Base-by-base conservation (phyloP, 441 rosid genomes). In the Theobroma grandiflorum region DNA sequence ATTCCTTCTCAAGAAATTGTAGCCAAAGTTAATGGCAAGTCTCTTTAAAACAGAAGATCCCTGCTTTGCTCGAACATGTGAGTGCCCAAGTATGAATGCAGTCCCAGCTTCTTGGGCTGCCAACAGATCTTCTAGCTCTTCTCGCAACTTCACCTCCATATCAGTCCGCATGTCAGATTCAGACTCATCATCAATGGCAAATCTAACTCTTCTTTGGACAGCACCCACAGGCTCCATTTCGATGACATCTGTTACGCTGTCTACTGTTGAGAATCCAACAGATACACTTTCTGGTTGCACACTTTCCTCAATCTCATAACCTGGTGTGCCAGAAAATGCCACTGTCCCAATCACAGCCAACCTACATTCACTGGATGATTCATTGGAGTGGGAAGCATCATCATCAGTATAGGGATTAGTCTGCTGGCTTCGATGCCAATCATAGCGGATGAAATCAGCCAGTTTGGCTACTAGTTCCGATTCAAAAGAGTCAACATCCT, bases 401-500 rank as follows among this genome's bases (percentile, higher is more conserved):
- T 90, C 93, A 71, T 90, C 91, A 1, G 52, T 38, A 14, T 26
- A 50, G 2, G 80, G 81, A 82, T 62, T 73, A 10, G 72, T 64
- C 15, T 82, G 72, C 6, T 86, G 82, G 8, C 78, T 80, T 52
- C 67, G 85, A 65, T 62, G 80, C 98, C 99, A 93, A 72, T 95
- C 97, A 76, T 94, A 93, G 40, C 86, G 85, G 68, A 97, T 91
- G 89, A 97, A 97, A 80, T 94, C 98, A 0, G 88, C 96, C 79
- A 97, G 88, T 83, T 84, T 83, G 52, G 86, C 90, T 0, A 94
- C 91, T 0, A 97, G 92, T 83, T 97, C 98, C 0, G 97, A n/a
- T 81, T 97, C 99, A 14, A 97, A 97, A n/a, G 98, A 97, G 82
- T 95, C 93, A 14, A 95, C 93, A 42, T 97, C 99, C 86, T 94